Base-by-base conservation (phyloP, 208 protist species). In the Trypanosomatidae sp. region DNA sequence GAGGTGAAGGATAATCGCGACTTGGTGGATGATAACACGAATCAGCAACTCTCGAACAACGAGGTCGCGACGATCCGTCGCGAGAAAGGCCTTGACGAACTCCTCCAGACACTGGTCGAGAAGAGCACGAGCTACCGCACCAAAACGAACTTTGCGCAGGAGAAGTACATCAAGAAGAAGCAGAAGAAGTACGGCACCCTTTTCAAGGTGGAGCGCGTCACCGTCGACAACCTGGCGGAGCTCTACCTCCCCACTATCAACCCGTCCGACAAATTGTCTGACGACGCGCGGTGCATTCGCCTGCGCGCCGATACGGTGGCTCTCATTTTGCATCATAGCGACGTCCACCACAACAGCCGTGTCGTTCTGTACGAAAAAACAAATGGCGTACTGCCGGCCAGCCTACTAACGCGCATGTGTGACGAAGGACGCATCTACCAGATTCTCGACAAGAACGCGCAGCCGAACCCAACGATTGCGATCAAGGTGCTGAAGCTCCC, bases 161-260 rank as follows among this genome's bases (percentile, higher is more conserved):
- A 97, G 67, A 98, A 98, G 76, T 98, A 97, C 74, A 76, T 98
- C 13, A 90, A 85, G 10, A 96, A 95, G 75, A 98, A 98, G 78
- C 73, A 95, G 74, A 94, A 95, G 73, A 92, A 95, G 66, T 97
- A 95, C 76, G 87, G 86, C 41, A 87, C 80, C 33, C 77, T 95
- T 15, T 96, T 97, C 76, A 96, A 95, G 80, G 62, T 97, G 19
- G 89, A 95, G 72, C 75, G 79, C 19, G 84, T 93, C 12, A 88
- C 84, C 2, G 82, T 87, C 3, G 93, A 95, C 74, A 90, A 85
- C 43, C 28, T 95, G 39, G 81, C 85, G 10, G 95, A 98, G 71
- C 80, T 91, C 58, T 77, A 95, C 81, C 41, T 92, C 30, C 91
- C 91, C 19, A 95, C 89, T n/a, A 89, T 95, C 43, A 86, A 84